These are phyloP conservation scores for Meyerozyma smithsonii DNA, from an alignment of 1,139 yeast species.

Conservation along the genomic window DNA sequence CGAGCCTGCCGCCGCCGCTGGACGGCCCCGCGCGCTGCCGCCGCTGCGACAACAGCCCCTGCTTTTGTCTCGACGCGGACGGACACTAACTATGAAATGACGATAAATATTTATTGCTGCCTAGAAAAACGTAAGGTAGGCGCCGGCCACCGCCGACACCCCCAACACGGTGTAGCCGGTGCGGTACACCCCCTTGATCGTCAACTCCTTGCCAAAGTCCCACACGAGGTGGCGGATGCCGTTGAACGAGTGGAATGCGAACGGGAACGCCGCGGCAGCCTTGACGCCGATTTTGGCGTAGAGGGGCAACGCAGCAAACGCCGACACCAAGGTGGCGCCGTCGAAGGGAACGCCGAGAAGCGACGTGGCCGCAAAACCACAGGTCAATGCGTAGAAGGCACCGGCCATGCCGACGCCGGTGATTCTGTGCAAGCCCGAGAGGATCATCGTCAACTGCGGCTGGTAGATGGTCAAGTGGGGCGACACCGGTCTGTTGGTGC, in stretches of 20 bases:
- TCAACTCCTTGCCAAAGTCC: conserved; percentile 80
- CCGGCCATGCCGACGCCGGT: conserved; percentile 82
- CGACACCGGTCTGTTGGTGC: conserved; percentile 83
- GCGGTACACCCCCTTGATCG: conserved; percentile 82
- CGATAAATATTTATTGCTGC: conserved; percentile 7
- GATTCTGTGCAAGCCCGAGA: conserved; percentile 82
- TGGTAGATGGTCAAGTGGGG: conserved; percentile 88
- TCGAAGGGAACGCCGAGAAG: conserved; percentile 61
- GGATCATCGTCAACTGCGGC: conserved; percentile 80
- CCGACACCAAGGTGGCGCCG: conserved; percentile 53
- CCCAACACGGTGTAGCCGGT: conserved; percentile 87
- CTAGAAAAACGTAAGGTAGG: conserved; percentile 44
- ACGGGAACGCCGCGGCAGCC: conserved; percentile 72
- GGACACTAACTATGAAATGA: conserved; percentile 5
- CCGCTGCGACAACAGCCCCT: conserved; percentile 19
- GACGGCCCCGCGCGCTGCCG: too few species aligned
- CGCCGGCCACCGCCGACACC: conserved; percentile 60
- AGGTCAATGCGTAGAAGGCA: conserved; percentile 72
- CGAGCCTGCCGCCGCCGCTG: too few species aligned
- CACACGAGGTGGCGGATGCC: conserved; percentile 91
- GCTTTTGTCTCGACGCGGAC: conserved; percentile 36
- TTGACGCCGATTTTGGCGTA: conserved; percentile 60
- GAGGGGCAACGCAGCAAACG: conserved; percentile 57
- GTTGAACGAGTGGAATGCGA: conserved; percentile 79
- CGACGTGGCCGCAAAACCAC: conserved; percentile 69